A percentile compares a stretch with the other conserved stretches of the same genome.
These are phyloP conservation scores for Parsonsia alboflavescens DNA, from an alignment of 257 asterid species.

Conservation along the genomic window DNA sequence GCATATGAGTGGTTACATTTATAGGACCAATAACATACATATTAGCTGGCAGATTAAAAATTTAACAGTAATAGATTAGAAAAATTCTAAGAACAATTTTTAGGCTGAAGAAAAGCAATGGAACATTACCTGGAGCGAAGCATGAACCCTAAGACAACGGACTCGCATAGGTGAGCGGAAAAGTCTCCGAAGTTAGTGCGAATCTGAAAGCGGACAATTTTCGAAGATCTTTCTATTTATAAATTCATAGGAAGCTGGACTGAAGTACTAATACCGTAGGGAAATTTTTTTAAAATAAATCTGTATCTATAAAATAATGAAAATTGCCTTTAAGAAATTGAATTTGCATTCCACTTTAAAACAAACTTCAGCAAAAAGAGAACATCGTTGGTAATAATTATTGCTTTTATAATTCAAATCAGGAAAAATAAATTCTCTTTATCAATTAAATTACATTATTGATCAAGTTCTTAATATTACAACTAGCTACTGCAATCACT, in stretches of 20 bases:
- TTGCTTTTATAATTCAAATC: no score
- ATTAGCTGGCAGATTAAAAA: not conserved
- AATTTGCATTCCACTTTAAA: no score
- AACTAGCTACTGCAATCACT: no score
- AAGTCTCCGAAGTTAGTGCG: conserved; percentile 28
- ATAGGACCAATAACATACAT: not conserved
- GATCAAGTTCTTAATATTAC: no score
- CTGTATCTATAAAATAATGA: no score
- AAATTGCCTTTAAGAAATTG: no score
- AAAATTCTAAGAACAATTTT: not conserved
- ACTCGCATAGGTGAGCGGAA: conserved; percentile 24
- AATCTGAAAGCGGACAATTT: conserved; percentile 38
- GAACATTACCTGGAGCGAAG: conserved; percentile 13
- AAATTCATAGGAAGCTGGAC: not conserved
- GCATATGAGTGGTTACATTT: not conserved
- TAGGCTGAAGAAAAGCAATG: conserved; percentile 9
- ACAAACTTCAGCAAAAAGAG: no score
- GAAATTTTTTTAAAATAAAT: no score
- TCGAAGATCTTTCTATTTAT: conserved; percentile 36
- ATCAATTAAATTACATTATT: no score
- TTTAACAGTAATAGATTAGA: not conserved
- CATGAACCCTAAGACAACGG: conserved; percentile 46
- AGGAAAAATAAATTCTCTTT: no score
- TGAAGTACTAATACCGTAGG: no score
- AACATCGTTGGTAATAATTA: no score